These are phyloP conservation scores for Solanum boliviense DNA, from an alignment of 257 asterid genomes.

Conservation along the genomic window DNA sequence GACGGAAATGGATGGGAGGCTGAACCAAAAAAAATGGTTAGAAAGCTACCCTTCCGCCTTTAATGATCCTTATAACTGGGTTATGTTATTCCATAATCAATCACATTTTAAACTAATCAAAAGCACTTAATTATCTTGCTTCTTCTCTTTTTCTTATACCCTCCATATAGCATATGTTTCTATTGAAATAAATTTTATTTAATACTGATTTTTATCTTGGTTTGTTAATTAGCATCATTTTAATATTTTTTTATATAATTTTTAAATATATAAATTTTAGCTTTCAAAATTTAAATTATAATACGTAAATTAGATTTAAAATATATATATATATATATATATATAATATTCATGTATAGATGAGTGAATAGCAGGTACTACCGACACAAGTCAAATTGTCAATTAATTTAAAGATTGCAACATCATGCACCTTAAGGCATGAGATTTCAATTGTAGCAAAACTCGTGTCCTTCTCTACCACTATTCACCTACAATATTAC, in stretches of 20 bases:
- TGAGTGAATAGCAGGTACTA: background rate
- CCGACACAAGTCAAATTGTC: background rate
- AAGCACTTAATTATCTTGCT: background rate
- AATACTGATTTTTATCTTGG: no score
- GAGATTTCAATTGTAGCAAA: background rate
- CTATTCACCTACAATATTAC: background rate
- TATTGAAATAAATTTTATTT: no score
- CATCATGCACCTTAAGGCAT: background rate
- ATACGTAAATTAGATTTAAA: background rate
- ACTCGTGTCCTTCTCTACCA: background rate
- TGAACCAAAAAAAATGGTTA: background rate
- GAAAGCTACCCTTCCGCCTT: background rate
- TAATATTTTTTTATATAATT: no score
- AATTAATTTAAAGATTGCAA: background rate
- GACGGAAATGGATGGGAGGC: background rate
- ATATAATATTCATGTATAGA: background rate
- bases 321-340: no score
- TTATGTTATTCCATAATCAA: background rate
- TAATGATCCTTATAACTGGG: background rate
- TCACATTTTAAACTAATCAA: background rate
- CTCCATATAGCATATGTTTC: no score
- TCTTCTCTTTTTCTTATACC: background rate
- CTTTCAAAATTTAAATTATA: background rate
- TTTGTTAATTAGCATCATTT: background rate
- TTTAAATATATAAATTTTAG: no score